Evolutionary conservation across 768 basidiomycete genomes (phyloP), one percentile per base, ranked within the genome.

Genomic region (Kondoa malvinella): DNA sequence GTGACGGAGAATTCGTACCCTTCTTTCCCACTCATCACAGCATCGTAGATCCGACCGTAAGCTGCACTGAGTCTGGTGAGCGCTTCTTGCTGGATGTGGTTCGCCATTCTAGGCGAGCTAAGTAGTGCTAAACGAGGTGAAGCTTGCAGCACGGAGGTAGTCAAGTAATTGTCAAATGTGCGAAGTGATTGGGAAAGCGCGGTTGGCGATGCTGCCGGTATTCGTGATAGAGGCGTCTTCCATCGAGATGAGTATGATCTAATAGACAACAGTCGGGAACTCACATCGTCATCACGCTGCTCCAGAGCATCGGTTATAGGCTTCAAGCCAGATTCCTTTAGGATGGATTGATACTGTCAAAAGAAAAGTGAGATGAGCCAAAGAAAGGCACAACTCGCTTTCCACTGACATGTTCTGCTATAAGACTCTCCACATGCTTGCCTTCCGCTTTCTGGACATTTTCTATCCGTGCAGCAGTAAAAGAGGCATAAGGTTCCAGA

Each of bases 161-260:
- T 87, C 1, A 97, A 84, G 87, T 92, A 97, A 0, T 80, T 75
- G 0, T 91, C 87, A 78, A 97, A 95, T 15, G 59, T 2, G 27
- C 64, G 61, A n/a, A 70, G 64, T 4, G 64, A 16, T 65, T 21
- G 21, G 26, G 64, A 50, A 15, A 50, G 34, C 4, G 64, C 64
- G 3, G 31, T 40, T 12, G 64, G 33, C n/a, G 31, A 34, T 3
- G 64, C 31, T 65, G 31, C 16, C 33, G 15, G 72, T 71, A 26
- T 72, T 65, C 64, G 61, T 12, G 61, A 27, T 12, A 63, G 32
- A 27, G 61, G 61, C 12, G 61, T 63, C 61, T 63, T 16, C 26
- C 8, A 33, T 30, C 61, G 30, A 32, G 27, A 33, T 63, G 27
- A 17, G 61, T 27, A 4, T 29, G 61, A 21, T 3, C 3, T 17